Evolutionary conservation across 2,329 filamentous ascomycete genomes (phyloP).

Genomic region (Pseudopithomyces chartarum): DNA sequence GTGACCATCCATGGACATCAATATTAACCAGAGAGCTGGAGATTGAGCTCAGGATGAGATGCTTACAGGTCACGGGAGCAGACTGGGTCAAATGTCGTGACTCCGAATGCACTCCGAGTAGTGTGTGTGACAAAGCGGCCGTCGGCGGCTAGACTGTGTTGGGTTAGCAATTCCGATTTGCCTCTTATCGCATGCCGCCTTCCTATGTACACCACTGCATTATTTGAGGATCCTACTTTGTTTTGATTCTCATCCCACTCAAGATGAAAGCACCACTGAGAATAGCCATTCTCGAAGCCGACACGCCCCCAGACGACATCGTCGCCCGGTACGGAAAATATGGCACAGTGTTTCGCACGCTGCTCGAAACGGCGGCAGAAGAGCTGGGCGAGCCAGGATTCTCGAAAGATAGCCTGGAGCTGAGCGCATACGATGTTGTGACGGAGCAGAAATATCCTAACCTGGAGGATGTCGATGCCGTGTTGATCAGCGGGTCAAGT

Average conservation of each 20-base stretch:
- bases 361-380: slow-evolving; percentile 58
- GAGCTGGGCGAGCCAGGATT: slow-evolving; percentile 48
- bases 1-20: slow-evolving; percentile 7
- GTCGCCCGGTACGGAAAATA: slow-evolving; percentile 72
- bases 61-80: not conserved
- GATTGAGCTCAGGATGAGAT: not conserved
- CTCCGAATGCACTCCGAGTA: not conserved
- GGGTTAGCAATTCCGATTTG: slow-evolving; percentile 3
- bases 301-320: slow-evolving; percentile 71
- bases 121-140: slow-evolving; percentile 9
- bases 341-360: slow-evolving; percentile 63
- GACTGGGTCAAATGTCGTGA: not conserved
- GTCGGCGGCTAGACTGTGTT: slow-evolving; percentile 8
- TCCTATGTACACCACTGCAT: not conserved
- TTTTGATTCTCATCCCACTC: no score
- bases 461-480: slow-evolving; percentile 75
- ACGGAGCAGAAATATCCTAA: slow-evolving; percentile 71
- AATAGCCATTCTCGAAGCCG: slow-evolving; percentile 87
- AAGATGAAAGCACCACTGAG: slow-evolving; percentile 59
- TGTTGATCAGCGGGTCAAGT: slow-evolving; percentile 78
- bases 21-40: not conserved
- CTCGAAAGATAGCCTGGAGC: slow-evolving; percentile 54
- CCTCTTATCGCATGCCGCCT: slow-evolving; percentile 5
- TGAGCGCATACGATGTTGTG: slow-evolving; percentile 75
- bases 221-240: not conserved